These are phyloP conservation scores for Phytopythium helicoides DNA, from an alignment of 352 stramenopile genomes.

Conservation along the genomic window DNA sequence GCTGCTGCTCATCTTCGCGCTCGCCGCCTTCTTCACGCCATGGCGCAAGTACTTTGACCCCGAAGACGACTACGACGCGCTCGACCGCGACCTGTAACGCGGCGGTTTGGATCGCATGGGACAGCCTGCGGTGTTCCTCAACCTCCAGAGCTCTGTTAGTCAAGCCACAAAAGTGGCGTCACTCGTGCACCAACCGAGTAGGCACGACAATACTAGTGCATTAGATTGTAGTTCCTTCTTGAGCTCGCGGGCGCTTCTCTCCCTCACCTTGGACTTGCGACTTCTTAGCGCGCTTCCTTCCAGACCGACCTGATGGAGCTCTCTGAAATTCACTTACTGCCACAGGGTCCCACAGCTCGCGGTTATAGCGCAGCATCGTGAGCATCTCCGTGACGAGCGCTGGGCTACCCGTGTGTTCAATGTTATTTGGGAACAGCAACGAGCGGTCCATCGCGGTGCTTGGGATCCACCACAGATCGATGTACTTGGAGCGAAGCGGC, in stretches of 20 bases:
- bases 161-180: neutral
- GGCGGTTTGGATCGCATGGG: neutral
- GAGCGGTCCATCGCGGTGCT: neutral
- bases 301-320: too few species aligned
- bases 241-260: too few species aligned
- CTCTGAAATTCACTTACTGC: neutral
- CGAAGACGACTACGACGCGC: slow-evolving; percentile 21
- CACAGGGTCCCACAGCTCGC: neutral
- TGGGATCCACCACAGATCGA: slow-evolving; percentile 1
- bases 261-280: too few species aligned
- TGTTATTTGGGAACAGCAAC: neutral
- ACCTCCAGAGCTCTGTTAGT: neutral
- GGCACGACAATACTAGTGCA: too few species aligned
- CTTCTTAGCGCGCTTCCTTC: too few species aligned
- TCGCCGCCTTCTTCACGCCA: slow-evolving; percentile 76
- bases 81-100: slow-evolving; percentile 17
- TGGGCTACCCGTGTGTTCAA: too few species aligned
- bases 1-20: slow-evolving; percentile 49
- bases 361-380: slow-evolving; percentile 3
- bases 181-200: too few species aligned
- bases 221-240: too few species aligned
- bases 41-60: slow-evolving; percentile 47
- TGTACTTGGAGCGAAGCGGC: neutral
- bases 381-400: slow-evolving; percentile 10
- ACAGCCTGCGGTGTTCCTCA: neutral